A percentile compares a stretch with the other conserved stretches of the same genome.
phyloP scores from a whole-genome alignment of 176 grass and related monocot species.

The Avena eriantha region DNA sequence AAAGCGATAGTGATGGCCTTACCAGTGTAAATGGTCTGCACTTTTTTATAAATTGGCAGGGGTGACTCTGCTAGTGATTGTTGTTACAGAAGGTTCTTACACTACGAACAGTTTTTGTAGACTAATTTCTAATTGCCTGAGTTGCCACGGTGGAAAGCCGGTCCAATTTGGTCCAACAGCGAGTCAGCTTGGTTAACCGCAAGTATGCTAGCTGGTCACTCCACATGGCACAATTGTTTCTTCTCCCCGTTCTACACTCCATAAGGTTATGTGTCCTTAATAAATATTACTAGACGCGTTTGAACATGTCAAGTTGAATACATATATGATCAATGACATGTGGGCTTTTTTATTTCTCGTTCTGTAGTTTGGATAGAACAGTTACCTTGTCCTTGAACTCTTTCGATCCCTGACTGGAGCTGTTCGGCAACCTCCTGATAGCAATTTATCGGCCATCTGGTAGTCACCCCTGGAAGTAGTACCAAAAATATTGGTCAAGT shows the following conservation, averaged over 20 bases:
- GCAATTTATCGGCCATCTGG: conserved; percentile 68
- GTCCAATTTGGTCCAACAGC: conserved; percentile 36
- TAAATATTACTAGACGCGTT: conserved; percentile 40
- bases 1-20: conserved; percentile 33
- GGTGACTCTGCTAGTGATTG: conserved; percentile 35
- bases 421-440: conserved; percentile 62
- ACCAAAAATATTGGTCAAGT: conserved; percentile 18
- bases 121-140: conserved; percentile 48
- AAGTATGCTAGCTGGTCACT: neutral
- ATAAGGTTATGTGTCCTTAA: neutral
- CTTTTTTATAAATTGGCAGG: conserved; percentile 42
- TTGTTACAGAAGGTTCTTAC: conserved; percentile 34
- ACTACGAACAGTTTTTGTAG: conserved; percentile 21
- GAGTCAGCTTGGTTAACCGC: conserved; percentile 38
- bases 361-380: conserved; percentile 49
- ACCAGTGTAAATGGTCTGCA: conserved; percentile 7
- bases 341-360: neutral
- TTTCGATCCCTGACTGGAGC: conserved; percentile 51
- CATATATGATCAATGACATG: neutral
- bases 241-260: conserved; percentile 29
- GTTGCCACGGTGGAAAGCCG: conserved; percentile 44
- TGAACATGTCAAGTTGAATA: conserved; percentile 11
- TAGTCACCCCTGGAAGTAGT: conserved; percentile 51
- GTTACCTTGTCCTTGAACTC: conserved; percentile 75
- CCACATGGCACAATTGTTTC: conserved; percentile 34